Evolutionary conservation across 306 rosid genomes (phyloP).

Genomic region (Lablab purpureus): DNA sequence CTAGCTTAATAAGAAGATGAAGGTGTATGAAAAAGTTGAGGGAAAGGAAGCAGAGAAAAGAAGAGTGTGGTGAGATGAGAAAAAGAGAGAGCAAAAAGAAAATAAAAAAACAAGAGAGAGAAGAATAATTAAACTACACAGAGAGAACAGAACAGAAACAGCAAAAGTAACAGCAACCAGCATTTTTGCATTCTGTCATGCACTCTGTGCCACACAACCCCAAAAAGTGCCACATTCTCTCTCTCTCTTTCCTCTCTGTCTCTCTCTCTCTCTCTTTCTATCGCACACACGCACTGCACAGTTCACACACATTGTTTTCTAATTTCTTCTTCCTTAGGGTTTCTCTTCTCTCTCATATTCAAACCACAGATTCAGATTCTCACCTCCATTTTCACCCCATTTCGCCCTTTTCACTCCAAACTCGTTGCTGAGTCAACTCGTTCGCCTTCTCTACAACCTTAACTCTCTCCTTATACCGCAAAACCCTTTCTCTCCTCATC

Average conservation of each 20-base stretch:
- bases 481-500: not conserved
- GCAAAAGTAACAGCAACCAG: conserved; percentile 16
- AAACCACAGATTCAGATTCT: conserved; percentile 68
- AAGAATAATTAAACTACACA: conserved; percentile 25
- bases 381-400: conserved; percentile 31
- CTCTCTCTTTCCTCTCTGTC: not conserved
- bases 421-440: conserved; percentile 54
- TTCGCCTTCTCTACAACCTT: conserved; percentile 13
- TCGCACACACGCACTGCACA: not conserved
- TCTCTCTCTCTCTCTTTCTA: conserved; percentile 7
- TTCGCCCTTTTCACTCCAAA: conserved; percentile 23
- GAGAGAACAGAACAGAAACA: not conserved
- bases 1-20: no score
- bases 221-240: not conserved
- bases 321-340: conserved; percentile 41
- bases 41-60: not conserved
- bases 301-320: not conserved
- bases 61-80: no score
- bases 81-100: not conserved
- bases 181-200: conserved; percentile 48
- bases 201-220: conserved; percentile 43
- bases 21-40: not conserved
- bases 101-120: conserved; percentile 30
- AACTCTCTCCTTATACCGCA: not conserved
- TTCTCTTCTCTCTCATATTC: conserved; percentile 44